These are phyloP conservation scores for Pseudocercospora macadamiae DNA, from an alignment of 2,329 filamentous ascomycete genomes.

Conservation along the genomic window DNA sequence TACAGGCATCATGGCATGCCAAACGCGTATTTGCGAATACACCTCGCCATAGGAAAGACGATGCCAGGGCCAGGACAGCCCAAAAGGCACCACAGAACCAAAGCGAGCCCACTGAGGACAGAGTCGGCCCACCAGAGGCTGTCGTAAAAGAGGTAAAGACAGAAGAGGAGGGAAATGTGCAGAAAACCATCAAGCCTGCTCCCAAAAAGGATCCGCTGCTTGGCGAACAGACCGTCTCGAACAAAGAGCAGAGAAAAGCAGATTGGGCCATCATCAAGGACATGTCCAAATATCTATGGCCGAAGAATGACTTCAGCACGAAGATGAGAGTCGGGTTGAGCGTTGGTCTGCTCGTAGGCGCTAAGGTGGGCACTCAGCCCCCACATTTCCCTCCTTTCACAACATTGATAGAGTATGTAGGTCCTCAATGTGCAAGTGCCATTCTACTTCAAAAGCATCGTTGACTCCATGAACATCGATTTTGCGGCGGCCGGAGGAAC, in stretches of 20 bases:
- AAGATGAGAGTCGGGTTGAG: slow-evolving; percentile 84
- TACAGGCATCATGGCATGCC: slow-evolving; percentile 28
- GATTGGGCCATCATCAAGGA: slow-evolving; percentile 99
- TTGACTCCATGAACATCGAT: slow-evolving; percentile 97
- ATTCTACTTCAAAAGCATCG: slow-evolving; percentile 98
- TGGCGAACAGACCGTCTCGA: slow-evolving; percentile 65
- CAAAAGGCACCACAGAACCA: slow-evolving; percentile 31
- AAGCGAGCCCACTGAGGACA: slow-evolving; percentile 34
- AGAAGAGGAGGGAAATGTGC: slow-evolving; percentile 26
- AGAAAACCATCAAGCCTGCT: slow-evolving; percentile 34
- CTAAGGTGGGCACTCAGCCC: slow-evolving; percentile 64
- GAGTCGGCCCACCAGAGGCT: slow-evolving; percentile 41
- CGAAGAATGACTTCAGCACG: slow-evolving; percentile 79
- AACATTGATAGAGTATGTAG: slow-evolving; percentile 44
- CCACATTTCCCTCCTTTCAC: slow-evolving; percentile 13
- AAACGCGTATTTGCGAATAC: slow-evolving; percentile 49
- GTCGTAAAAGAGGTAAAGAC: slow-evolving; percentile 15
- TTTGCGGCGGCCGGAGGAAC: slow-evolving; percentile 84
- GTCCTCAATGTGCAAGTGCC: slow-evolving; percentile 95
- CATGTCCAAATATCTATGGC: slow-evolving; percentile 96
- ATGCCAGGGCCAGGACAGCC: slow-evolving; percentile 33
- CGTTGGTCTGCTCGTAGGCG: slow-evolving; percentile 80
- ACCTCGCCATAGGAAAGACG: slow-evolving; percentile 49
- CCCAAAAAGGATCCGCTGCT: slow-evolving; percentile 61
- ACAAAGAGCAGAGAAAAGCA: slow-evolving; percentile 88